Conservation (phyloP, 2,329 filamentous ascomycete species). For the Penicillium sp. region DNA sequence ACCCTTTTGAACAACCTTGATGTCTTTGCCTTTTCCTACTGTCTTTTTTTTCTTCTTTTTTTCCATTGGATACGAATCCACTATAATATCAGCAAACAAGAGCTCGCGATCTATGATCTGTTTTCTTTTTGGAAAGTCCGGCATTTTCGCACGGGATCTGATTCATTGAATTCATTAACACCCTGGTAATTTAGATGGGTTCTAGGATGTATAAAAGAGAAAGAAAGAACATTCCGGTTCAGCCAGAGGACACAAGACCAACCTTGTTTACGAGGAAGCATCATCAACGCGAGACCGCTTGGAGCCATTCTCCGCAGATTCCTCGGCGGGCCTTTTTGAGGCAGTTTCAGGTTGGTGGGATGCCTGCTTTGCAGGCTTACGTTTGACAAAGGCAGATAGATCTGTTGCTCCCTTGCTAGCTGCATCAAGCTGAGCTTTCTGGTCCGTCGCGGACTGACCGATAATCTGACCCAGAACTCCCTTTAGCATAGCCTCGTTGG, state of each 20-base stretch:
- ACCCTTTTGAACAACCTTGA: neutral
- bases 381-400: conserved; percentile 58
- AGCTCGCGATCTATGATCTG: neutral
- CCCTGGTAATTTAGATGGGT: neutral
- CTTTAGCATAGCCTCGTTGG: conserved; percentile 48
- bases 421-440: conserved; percentile 55
- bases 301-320: conserved; percentile 20
- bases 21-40: neutral
- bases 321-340: conserved; percentile 34
- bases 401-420: conserved; percentile 59
- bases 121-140: neutral
- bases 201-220: neutral
- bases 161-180: conserved; percentile 4
- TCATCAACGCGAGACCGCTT: conserved; percentile 31
- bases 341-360: conserved; percentile 11
- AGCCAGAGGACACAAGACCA: neutral
- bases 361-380: conserved; percentile 43
- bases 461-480: conserved; percentile 60
- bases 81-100: neutral
- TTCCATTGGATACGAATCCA: neutral
- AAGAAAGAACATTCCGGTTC: neutral
- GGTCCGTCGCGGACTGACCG: conserved; percentile 54
- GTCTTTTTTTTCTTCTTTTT: neutral
- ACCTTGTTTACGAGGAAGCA: neutral
- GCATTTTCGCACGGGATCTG: neutral